Evolutionary conservation across 805 yeast species (phyloP).

Genomic region (Starmerella geochares): DNA sequence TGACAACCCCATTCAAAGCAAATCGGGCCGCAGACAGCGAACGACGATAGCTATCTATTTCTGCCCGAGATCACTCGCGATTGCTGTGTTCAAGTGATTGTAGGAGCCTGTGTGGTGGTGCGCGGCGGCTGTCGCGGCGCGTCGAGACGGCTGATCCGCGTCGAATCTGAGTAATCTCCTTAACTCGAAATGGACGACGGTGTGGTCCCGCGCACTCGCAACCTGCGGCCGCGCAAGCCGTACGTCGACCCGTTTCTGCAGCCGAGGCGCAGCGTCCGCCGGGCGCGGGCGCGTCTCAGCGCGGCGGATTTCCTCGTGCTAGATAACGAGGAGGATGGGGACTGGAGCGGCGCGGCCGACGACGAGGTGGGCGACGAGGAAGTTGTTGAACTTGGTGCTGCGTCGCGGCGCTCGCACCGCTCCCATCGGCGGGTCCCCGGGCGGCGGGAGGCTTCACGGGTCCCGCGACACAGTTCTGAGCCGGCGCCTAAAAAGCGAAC

Average conservation of each 20-base stretch:
- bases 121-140: not conserved
- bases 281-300: constrained; percentile 13
- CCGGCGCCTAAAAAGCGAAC: not conserved
- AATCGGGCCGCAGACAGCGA: no score
- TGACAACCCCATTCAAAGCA: no score
- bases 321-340: constrained; percentile 21
- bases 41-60: no score
- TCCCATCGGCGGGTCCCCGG: not conserved
- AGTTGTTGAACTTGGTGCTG: not conserved
- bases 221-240: constrained; percentile 20
- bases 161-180: constrained; percentile 6
- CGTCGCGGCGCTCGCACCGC: constrained; percentile 1
- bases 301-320: constrained; percentile 12
- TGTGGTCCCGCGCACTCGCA: constrained; percentile 16
- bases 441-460: not conserved
- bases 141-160: not conserved
- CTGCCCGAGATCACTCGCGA: no score
- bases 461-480: not conserved
- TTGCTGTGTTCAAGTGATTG: no score
- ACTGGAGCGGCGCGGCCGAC: constrained; percentile 11
- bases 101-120: no score
- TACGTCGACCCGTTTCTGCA: constrained; percentile 4
- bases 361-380: constrained; percentile 14
- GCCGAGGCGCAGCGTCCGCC: constrained; percentile 10
- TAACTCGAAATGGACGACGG: constrained; percentile 12